Base-by-base conservation (phyloP, 2,329 filamentous ascomycete genomes). In the Epichloe bromicola region DNA sequence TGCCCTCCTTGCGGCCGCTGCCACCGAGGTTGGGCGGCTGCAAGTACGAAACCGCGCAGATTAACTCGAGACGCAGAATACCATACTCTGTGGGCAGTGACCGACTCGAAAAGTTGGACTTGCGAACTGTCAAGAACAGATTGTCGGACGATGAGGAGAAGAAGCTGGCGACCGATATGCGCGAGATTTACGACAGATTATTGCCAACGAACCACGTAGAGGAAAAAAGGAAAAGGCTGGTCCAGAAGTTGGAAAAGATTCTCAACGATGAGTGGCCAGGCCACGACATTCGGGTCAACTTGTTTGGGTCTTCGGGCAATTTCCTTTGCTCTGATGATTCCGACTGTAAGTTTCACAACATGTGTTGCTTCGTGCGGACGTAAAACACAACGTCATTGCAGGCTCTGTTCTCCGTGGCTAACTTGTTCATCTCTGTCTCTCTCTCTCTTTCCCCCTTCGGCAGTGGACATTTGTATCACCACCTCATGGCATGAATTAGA, bases 301-400 rank as follows among this genome's bases (percentile, higher is more conserved):
- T 97, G 15, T 98, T 98, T 75, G 93, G 93, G n/a, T 97, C 93
- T 5, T 97, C 93, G 4, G 93, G 93, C 46, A 98, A 98, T 67
- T 72, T 93, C 65, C 73, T 98, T 51, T 96, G 89, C 68, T 95
- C 91, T 36, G 90, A 88, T 67, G 89, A 96, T 63, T 98, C 93
- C 49, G 93, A 98, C 72, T 88, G 89, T 95, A 73, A 60, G 82
- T 73, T 15, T 14, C n/a, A 4, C 10, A 14, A 4, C 10, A 14
- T 7, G 10, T n/a, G 26, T 43, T 43, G 20, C 41, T 43, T 30
- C n/a, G 14, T 23, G 30, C 30, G 8, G 3, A 30, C 30, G 30
- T n/a, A 4, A 30, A n/a, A 14, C 8, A 43, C 26, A n/a, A 14
- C 10, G 5, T 17, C 38, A n/a, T 15, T 19, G 10, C 7, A 39